Evolutionary conservation across 208 protist species (phyloP), one percentile per base, ranked within the genome.

Genomic region (Trypanosoma brucei): DNA sequence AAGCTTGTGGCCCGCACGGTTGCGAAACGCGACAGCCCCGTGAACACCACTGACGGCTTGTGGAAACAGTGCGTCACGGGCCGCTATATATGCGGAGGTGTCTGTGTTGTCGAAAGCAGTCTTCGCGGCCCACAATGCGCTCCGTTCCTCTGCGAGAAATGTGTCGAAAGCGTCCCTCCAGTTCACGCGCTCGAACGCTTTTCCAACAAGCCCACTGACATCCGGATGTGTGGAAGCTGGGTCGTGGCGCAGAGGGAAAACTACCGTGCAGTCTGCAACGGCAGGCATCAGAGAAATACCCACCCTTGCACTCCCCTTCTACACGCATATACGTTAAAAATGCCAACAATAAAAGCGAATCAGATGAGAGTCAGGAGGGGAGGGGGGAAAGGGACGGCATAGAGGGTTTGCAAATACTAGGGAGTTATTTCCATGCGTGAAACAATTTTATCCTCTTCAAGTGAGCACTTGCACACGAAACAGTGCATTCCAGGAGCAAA

Each of bases 1-100:
- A 64, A 97, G 86, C 66, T 97, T 97, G 76, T 92, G 74, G 14
- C 92, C 92, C 6, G 92, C 89, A n/a, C 89, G 79, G 72, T 97
- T 95, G 34, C 79, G 83, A 62, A 93, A 95, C 50, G 31, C 30
- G 14, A 68, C 51, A 1, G 38, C 62, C 31, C 69, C 62, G 22
- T 75, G 54, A 45, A 42, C 51, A 0, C 82, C 81, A 53, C 75
- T 71, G n/a, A 69, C 70, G 5, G 81, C 77, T 31, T 89, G 72
- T 2, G 84, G 88, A 59, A 94, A 94, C 48, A 92, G 50, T 9
- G 66, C 61, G 61, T 92, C 83, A 46, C 88, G 83, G 1, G 75
- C 72, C 0, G 61, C 44, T 11, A 55, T 65, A 74, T 94, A 94
- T 6, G 50, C 48, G 3, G 64, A 62, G 8, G 55, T 11, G 13